A percentile compares a stretch with the other conserved stretches of the same genome.
Conservation (phyloP, 495 filamentous ascomycete genomes). For the Amphirosellinia nigrospora region DNA sequence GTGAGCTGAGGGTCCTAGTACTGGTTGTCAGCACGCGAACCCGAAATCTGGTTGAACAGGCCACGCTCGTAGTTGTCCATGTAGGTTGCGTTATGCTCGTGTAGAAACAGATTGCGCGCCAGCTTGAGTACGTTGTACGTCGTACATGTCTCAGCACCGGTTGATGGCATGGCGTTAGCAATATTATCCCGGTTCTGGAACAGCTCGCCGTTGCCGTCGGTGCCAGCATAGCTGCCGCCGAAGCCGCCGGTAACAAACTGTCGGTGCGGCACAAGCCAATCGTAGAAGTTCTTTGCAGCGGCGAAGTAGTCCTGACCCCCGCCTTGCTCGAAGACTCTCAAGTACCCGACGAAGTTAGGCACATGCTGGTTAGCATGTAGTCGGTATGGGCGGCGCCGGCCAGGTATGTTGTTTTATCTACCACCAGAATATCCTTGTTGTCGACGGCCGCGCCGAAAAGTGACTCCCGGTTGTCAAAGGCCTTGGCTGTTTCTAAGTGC, state of each 20-base stretch:
- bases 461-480: constrained; percentile 43
- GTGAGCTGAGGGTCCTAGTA: constrained; percentile 38
- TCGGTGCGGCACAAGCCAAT: constrained; percentile 39
- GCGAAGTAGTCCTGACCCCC: constrained; percentile 37
- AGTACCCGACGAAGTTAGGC: constrained; percentile 44
- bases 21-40: constrained; percentile 34
- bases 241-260: constrained; percentile 39
- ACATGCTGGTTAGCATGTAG: constrained; percentile 45
- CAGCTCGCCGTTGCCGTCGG: constrained; percentile 41
- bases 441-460: constrained; percentile 36
- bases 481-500: constrained; percentile 39
- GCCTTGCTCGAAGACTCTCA: constrained; percentile 40
- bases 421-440: constrained; percentile 31
- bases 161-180: constrained; percentile 35
- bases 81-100: constrained; percentile 40
- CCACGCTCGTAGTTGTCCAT: constrained; percentile 47
- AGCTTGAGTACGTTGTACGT: constrained; percentile 45
- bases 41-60: constrained; percentile 41
- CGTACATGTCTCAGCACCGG: constrained; percentile 44
- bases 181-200: constrained; percentile 44
- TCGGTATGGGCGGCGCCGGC: constrained; percentile 28
- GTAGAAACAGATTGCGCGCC: constrained; percentile 40
- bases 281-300: constrained; percentile 44
- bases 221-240: constrained; percentile 30
- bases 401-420: constrained; percentile 25